phyloP scores from a whole-genome alignment of 1,284 basidiomycete species.

The Pseudomicrostroma phylloplanum region DNA sequence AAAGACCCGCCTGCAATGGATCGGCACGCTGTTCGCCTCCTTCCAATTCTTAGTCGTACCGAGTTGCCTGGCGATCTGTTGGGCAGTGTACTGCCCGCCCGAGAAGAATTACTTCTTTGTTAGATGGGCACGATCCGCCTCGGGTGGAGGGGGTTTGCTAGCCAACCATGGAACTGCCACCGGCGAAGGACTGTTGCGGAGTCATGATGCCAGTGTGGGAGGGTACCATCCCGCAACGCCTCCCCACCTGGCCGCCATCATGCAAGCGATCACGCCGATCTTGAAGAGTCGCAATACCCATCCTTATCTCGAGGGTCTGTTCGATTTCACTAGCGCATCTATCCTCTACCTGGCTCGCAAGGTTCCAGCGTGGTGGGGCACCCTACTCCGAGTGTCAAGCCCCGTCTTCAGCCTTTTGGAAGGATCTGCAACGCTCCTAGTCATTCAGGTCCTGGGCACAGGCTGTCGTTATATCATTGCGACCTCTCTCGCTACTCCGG shows the following conservation, averaged over 20 bases:
- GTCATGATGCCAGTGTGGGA: background rate
- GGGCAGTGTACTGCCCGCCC: conserved; percentile 44
- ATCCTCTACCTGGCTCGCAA: conserved; percentile 33
- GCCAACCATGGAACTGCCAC: background rate
- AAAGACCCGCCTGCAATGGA: conserved; percentile 28
- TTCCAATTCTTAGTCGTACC: conserved; percentile 47
- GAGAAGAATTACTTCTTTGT: conserved; percentile 19
- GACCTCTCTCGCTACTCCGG: conserved; percentile 56
- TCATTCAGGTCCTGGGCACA: conserved; percentile 34
- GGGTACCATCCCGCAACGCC: conserved; percentile 1
- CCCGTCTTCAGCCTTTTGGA: conserved; percentile 48
- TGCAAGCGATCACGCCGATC: conserved; percentile 1
- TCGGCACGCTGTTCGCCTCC: conserved; percentile 35
- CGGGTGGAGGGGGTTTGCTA: background rate
- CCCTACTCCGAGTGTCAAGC: conserved; percentile 36
- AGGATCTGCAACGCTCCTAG: conserved; percentile 45
- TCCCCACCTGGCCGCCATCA: conserved; percentile 3
- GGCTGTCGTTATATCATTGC: conserved; percentile 36
- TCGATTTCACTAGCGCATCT: conserved; percentile 7
- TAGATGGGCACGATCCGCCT: background rate
- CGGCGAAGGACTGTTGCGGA: background rate
- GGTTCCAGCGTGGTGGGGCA: conserved; percentile 44
- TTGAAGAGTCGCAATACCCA: background rate
- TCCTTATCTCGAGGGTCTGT: background rate
- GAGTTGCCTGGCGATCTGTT: conserved; percentile 39